A percentile compares a stretch with the other conserved stretches of the same genome.
Evolutionary conservation across 2,329 filamentous ascomycete species (phyloP).

Genomic region (Rutstroemia sp.): DNA sequence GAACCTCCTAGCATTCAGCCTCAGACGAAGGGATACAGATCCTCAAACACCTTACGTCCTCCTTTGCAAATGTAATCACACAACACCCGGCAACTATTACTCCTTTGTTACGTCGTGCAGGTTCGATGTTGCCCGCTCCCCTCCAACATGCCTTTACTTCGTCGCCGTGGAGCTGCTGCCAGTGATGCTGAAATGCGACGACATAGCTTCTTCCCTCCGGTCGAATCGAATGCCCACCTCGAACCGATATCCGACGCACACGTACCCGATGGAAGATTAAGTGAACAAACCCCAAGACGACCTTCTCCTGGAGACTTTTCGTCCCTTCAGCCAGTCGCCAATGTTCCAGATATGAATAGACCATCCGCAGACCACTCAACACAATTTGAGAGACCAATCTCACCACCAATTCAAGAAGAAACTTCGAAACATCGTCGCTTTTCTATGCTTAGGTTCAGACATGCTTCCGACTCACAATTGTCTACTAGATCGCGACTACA

Average conservation of each 20-base stretch:
- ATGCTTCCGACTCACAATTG: slow-evolving; percentile 88
- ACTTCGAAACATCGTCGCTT: slow-evolving; percentile 52
- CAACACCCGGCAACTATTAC: too few species aligned
- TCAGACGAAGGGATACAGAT: slow-evolving; percentile 7
- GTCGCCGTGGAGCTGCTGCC: slow-evolving; percentile 24
- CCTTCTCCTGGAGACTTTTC: slow-evolving; percentile 24
- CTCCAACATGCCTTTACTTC: slow-evolving; percentile 24
- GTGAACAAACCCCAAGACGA: slow-evolving; percentile 29
- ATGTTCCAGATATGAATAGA: slow-evolving; percentile 10
- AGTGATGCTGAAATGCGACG: slow-evolving; percentile 27
- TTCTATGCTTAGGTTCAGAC: slow-evolving; percentile 73
- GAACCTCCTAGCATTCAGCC: slow-evolving; percentile 3
- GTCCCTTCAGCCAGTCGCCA: slow-evolving; percentile 14
- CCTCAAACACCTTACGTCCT: slow-evolving; percentile 2
- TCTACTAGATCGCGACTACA: slow-evolving; percentile 69
- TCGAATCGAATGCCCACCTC: slow-evolving; percentile 12
- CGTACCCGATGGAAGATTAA: slow-evolving; percentile 23
- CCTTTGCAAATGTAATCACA: slow-evolving; percentile 2
- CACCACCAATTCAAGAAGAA: slow-evolving; percentile 47
- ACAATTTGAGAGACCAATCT: slow-evolving; percentile 16
- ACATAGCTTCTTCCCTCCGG: slow-evolving; percentile 25
- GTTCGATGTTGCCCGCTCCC: slow-evolving; percentile 7
- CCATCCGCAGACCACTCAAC: slow-evolving; percentile 16
- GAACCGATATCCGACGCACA: slow-evolving; percentile 11
- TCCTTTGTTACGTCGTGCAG: not conserved